Conservation (phyloP, 2,329 filamentous ascomycete genomes). For the Aaosphaeria pasadenensis region DNA sequence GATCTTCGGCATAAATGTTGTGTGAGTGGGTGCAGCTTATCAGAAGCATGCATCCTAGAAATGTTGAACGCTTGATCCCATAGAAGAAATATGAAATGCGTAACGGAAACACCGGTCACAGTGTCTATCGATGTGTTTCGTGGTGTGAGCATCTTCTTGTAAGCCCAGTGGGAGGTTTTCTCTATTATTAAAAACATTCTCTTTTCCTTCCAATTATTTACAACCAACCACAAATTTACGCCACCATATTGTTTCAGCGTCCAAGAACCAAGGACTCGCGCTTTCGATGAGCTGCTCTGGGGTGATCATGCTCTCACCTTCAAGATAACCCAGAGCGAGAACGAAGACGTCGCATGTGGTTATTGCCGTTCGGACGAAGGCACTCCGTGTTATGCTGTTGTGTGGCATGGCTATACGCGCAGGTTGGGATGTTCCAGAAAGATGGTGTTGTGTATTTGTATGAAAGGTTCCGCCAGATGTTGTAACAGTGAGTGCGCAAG, state of each 20-base stretch:
- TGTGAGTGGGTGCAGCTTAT: too few species aligned
- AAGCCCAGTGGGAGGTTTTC: conserved; percentile 22
- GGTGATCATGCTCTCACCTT: conserved; percentile 13
- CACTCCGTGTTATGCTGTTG: conserved; percentile 22
- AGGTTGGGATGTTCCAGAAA: too few species aligned
- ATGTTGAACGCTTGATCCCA: too few species aligned
- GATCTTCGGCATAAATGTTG: too few species aligned
- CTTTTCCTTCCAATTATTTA: conserved; percentile 56
- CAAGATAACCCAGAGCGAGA: conserved; percentile 24
- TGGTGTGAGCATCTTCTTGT: too few species aligned
- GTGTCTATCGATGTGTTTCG: too few species aligned
- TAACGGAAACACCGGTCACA: too few species aligned
- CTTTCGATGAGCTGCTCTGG: conserved; percentile 28
- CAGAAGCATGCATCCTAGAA: too few species aligned
- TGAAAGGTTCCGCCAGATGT: too few species aligned
- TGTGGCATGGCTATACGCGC: conserved; percentile 2
- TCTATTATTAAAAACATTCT: conserved; percentile 61
- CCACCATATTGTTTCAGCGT: conserved; percentile 33
- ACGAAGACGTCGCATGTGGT: conserved; percentile 34
- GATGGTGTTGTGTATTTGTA: too few species aligned
- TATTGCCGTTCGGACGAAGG: conserved; percentile 29
- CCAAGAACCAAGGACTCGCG: conserved; percentile 31
- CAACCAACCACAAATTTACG: conserved; percentile 21
- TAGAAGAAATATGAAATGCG: too few species aligned
- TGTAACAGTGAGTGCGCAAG: too few species aligned